A percentile compares a stretch with the other conserved stretches of the same genome.
Evolutionary conservation across 257 asterid species (phyloP).

Genomic region (Capsicum baccatum): DNA sequence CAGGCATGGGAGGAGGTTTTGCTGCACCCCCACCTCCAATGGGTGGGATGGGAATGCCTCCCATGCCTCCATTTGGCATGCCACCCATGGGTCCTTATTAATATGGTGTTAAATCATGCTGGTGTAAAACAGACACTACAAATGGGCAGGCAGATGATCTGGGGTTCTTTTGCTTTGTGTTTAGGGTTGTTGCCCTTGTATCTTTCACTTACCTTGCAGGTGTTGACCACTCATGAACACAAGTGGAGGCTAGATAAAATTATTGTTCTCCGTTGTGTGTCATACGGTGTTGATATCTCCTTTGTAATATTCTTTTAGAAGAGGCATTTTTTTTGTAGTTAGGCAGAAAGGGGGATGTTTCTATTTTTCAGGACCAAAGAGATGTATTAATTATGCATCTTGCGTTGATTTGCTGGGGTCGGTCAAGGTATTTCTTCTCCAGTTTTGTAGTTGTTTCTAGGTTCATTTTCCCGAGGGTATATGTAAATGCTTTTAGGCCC

Average conservation of each 20-base stretch:
- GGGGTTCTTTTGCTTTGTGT: conserved; percentile 18
- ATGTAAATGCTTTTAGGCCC: background rate
- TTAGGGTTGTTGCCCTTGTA: conserved; percentile 21
- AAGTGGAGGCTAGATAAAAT: conserved; percentile 38
- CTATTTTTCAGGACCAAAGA: conserved; percentile 38
- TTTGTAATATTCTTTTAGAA: conserved; percentile 83
- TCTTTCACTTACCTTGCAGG: conserved; percentile 27
- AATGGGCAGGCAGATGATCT: background rate
- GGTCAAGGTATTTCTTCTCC: background rate
- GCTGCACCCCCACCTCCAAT: conserved; percentile 63
- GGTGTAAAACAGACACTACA: conserved; percentile 13
- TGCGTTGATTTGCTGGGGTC: conserved; percentile 26
- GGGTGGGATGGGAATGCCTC: conserved; percentile 95
- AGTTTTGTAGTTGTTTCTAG: conserved; percentile 26
- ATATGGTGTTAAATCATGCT: conserved; percentile 33
- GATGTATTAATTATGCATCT: conserved; percentile 22
- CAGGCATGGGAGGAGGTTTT: conserved; percentile 81
- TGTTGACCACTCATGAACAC: conserved; percentile 34
- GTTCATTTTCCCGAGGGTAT: conserved; percentile 18
- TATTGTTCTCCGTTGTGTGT: conserved; percentile 49
- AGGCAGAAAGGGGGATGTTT: conserved; percentile 57
- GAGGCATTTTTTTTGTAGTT: conserved; percentile 76
- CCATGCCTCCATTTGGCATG: conserved; percentile 95
- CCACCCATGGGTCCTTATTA: conserved; percentile 95
- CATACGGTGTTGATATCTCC: conserved; percentile 63